phyloP scores from a whole-genome alignment of 2,329 filamentous ascomycete genomes.

The Penicillium crustosum region DNA sequence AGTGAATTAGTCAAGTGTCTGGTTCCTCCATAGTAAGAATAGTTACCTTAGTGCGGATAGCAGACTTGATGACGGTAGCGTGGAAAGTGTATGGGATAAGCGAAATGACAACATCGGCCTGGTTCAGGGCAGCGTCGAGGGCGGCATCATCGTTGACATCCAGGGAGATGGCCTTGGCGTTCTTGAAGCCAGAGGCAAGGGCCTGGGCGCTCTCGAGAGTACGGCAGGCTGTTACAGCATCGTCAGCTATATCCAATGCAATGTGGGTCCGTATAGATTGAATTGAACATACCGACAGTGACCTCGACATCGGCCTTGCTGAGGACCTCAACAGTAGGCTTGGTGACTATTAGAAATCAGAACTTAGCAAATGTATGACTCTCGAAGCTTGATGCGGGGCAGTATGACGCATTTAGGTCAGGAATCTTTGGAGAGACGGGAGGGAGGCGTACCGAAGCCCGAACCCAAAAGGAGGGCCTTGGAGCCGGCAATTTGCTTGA shows the following conservation, averaged over 20 bases:
- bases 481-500: slow-evolving; percentile 38
- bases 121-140: slow-evolving; percentile 75
- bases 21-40: not conserved
- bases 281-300: slow-evolving; percentile 59
- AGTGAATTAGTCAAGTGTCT: not conserved
- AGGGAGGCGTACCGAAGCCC: slow-evolving; percentile 36
- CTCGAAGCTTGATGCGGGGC: slow-evolving; percentile 20
- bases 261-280: not conserved
- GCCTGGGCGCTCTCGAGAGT: slow-evolving; percentile 75
- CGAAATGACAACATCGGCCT: slow-evolving; percentile 76
- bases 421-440: not conserved
- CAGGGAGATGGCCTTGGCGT: slow-evolving; percentile 74
- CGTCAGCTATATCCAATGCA: not conserved
- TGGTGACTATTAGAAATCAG: slow-evolving; percentile 49
- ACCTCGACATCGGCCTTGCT: slow-evolving; percentile 60
- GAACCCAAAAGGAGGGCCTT: slow-evolving; percentile 42
- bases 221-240: slow-evolving; percentile 64
- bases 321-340: slow-evolving; percentile 65
- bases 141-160: slow-evolving; percentile 76
- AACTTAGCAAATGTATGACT: slow-evolving; percentile 12
- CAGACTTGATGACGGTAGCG: slow-evolving; percentile 84
- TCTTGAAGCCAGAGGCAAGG: slow-evolving; percentile 69
- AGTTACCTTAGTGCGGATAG: slow-evolving; percentile 71
- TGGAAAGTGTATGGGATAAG: slow-evolving; percentile 93
- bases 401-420: slow-evolving; percentile 7